Conservation (phyloP, 306 rosid species). For the Lathyrus sativus region DNA sequence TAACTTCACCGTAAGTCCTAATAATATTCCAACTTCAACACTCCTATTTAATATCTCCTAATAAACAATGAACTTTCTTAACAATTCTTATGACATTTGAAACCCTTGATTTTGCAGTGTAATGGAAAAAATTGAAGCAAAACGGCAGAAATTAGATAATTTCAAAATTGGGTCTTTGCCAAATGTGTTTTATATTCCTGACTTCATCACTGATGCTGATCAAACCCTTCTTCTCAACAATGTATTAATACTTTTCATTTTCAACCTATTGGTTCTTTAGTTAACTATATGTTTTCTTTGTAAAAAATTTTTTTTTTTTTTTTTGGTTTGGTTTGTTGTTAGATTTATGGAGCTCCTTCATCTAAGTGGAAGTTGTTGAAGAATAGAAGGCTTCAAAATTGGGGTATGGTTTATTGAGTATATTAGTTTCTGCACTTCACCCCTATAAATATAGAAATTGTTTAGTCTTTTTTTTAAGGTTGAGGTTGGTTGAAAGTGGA, state of each 20-base stretch:
- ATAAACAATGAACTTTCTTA: not conserved
- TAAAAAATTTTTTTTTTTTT: not conserved
- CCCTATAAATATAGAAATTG: not conserved
- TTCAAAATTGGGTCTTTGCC: slow-evolving; percentile 72
- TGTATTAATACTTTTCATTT: slow-evolving; percentile 38
- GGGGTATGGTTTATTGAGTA: slow-evolving; percentile 56
- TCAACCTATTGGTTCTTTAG: not conserved
- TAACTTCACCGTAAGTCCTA: not conserved
- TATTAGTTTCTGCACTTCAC: not conserved
- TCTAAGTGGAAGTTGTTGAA: slow-evolving; percentile 83
- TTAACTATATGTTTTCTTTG: not conserved
- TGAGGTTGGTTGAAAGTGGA: slow-evolving; percentile 19
- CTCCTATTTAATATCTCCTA: not conserved
- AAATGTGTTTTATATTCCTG: slow-evolving; percentile 65
- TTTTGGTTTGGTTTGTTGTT: slow-evolving; percentile 30
- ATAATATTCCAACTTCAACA: not conserved
- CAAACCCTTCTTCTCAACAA: slow-evolving; percentile 60
- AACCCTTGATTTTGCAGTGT: slow-evolving; percentile 40
- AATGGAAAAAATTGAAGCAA: slow-evolving; percentile 46
- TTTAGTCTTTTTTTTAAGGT: not conserved
- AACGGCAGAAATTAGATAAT: slow-evolving; percentile 32
- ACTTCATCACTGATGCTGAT: slow-evolving; percentile 56
- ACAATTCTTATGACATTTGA: not conserved
- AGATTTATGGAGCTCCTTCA: slow-evolving; percentile 71
- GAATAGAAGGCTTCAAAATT: slow-evolving; percentile 88